Evolutionary conservation across 345 rosid genomes (phyloP).

Genomic region (Luvunga scandens): DNA sequence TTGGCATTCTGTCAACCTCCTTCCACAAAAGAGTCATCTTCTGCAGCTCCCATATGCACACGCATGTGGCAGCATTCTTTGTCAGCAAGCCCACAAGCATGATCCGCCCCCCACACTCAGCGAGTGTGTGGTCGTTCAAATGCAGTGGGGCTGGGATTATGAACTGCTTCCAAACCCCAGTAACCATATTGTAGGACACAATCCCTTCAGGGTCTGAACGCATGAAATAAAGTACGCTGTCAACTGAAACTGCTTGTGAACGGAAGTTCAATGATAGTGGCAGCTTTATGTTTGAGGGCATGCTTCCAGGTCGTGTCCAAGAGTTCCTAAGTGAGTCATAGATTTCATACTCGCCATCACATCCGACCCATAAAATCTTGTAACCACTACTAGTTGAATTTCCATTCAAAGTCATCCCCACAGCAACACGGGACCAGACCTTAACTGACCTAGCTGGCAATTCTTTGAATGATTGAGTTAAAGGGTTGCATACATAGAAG

Average conservation of each 20-base stretch:
- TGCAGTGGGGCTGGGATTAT: slow-evolving; percentile 74
- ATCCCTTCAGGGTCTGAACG: slow-evolving; percentile 90
- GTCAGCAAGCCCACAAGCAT: slow-evolving; percentile 91
- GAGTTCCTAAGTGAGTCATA: slow-evolving; percentile 69
- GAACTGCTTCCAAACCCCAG: slow-evolving; percentile 79
- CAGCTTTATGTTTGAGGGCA: slow-evolving; percentile 67
- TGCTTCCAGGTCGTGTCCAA: slow-evolving; percentile 80
- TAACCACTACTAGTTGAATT: slow-evolving; percentile 58
- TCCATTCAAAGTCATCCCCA: slow-evolving; percentile 80
- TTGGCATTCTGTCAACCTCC: slow-evolving; percentile 99
- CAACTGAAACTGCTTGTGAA: slow-evolving; percentile 82
- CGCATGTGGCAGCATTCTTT: slow-evolving; percentile 95
- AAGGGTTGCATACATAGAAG: slow-evolving; percentile 91
- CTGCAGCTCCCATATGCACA: slow-evolving; percentile 99
- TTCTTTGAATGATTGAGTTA: slow-evolving; percentile 75
- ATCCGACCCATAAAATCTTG: slow-evolving; percentile 86
- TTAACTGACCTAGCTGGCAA: slow-evolving; percentile 83
- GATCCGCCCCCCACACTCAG: slow-evolving; percentile 75
- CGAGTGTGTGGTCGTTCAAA: slow-evolving; percentile 84
- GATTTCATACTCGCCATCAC: slow-evolving; percentile 91
- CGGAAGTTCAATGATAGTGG: slow-evolving; percentile 82
- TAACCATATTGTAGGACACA: slow-evolving; percentile 64
- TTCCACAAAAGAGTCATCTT: slow-evolving; percentile 99
- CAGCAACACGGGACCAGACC: slow-evolving; percentile 91
- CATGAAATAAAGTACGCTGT: slow-evolving; percentile 73